Evolutionary conservation across 2,329 filamentous ascomycete genomes (phyloP).

Genomic region (Sclerotinia sclerotiorum): DNA sequence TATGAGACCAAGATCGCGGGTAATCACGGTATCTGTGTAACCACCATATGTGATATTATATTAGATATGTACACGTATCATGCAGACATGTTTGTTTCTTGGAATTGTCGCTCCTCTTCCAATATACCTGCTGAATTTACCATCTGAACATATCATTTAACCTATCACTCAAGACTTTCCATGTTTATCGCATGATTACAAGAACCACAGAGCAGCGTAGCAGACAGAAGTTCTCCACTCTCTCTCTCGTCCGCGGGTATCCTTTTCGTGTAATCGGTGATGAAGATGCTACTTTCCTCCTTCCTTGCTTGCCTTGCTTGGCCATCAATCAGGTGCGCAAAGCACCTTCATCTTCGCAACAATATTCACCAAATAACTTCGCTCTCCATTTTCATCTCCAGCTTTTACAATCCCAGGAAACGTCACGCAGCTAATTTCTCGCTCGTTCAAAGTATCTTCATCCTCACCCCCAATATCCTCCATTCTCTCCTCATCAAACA

Average conservation of each 20-base stretch:
- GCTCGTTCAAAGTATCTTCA: slow-evolving; percentile 52
- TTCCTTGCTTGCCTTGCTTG: not conserved
- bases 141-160: slow-evolving; percentile 1
- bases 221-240: not conserved
- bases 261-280: not conserved
- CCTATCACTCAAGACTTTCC: not conserved
- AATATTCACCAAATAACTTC: slow-evolving; percentile 61
- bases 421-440: slow-evolving; percentile 60
- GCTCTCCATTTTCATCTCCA: slow-evolving; percentile 63
- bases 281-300: not conserved
- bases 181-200: not conserved
- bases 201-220: not conserved
- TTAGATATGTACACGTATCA: not conserved
- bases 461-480: slow-evolving; percentile 64
- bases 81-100: slow-evolving; percentile 3
- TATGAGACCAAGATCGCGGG: slow-evolving; percentile 1
- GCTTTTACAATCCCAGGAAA: slow-evolving; percentile 65
- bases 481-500: slow-evolving; percentile 62
- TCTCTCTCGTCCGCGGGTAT: not conserved
- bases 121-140: not conserved
- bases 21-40: slow-evolving; percentile 2
- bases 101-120: not conserved
- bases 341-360: slow-evolving; percentile 66
- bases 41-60: not conserved
- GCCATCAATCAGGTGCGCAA: slow-evolving; percentile 44